Conservation (phyloP, 2,329 filamentous ascomycete species). For the Waltergamsia citrina region DNA sequence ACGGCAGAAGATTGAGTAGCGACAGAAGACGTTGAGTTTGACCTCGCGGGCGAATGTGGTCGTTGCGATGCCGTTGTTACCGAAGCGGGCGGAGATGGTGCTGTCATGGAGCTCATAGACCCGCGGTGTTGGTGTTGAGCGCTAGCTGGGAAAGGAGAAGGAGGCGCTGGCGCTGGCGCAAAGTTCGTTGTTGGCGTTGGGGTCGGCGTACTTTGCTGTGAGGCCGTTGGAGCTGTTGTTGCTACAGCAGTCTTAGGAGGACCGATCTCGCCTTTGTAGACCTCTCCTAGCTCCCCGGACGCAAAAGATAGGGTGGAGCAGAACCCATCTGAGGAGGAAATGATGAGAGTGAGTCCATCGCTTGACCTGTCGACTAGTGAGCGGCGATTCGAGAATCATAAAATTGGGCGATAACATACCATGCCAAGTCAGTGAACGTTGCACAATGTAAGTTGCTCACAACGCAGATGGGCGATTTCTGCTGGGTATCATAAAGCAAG, state of each 20-base stretch:
- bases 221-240: conserved; percentile 29
- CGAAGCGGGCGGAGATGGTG: conserved; percentile 45
- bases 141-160: conserved; percentile 44
- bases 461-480: conserved; percentile 84
- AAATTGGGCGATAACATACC: conserved; percentile 47
- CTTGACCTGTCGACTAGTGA: conserved; percentile 29
- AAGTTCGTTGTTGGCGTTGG: conserved; percentile 59
- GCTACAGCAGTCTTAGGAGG: conserved; percentile 26
- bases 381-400: conserved; percentile 3
- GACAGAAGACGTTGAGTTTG: conserved; percentile 78
- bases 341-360: conserved; percentile 55
- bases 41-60: conserved; percentile 70
- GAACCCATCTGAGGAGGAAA: conserved; percentile 97
- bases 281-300: conserved; percentile 73
- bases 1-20: conserved; percentile 49
- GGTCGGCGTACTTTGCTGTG: conserved; percentile 58
- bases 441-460: conserved; percentile 97
- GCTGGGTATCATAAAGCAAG: conserved; percentile 92
- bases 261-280: conserved; percentile 62
- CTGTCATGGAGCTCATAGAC: conserved; percentile 46
- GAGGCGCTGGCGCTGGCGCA: no score
- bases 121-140: conserved; percentile 46
- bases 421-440: conserved; percentile 92
- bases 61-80: conserved; percentile 41
- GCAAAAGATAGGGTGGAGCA: conserved; percentile 85